Evolutionary conservation across 2,329 filamentous ascomycete genomes (phyloP).

Genomic region (Aspergillus cejpii): DNA sequence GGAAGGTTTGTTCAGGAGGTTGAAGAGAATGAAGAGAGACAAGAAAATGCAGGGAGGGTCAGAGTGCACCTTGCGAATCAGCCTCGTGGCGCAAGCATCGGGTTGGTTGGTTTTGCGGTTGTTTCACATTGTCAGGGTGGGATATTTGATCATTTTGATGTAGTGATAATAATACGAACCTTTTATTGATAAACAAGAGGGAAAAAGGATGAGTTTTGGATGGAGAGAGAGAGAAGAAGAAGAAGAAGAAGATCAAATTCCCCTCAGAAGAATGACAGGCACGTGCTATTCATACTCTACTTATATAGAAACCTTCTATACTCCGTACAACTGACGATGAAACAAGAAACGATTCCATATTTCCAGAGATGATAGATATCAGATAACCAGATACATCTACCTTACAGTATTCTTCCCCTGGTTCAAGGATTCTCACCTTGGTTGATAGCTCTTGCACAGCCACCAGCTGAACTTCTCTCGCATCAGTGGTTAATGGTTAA

Average conservation of each 20-base stretch:
- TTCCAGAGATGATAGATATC: too few species aligned
- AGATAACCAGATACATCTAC: too few species aligned
- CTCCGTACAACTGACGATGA: background rate
- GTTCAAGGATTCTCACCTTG: too few species aligned
- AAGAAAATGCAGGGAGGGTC: background rate
- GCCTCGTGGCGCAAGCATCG: conserved; percentile 15
- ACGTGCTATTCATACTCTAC: background rate
- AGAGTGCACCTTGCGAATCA: conserved; percentile 21
- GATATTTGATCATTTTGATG: too few species aligned
- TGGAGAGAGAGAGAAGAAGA: background rate
- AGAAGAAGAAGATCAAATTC: background rate
- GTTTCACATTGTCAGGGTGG: conserved; percentile 11
- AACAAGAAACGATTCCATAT: too few species aligned
- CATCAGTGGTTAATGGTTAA: too few species aligned
- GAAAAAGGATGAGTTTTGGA: background rate
- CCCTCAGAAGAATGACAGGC: background rate
- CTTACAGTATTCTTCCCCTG: too few species aligned
- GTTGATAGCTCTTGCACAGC: too few species aligned
- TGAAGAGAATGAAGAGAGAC: too few species aligned
- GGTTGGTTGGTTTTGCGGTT: conserved; percentile 5
- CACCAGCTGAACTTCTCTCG: too few species aligned
- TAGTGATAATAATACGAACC: too few species aligned
- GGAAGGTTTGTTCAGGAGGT: background rate
- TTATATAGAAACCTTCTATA: too few species aligned
- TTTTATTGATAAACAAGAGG: background rate